Conservation (phyloP, 176 grass and related monocot species). For the Avena eriantha region DNA sequence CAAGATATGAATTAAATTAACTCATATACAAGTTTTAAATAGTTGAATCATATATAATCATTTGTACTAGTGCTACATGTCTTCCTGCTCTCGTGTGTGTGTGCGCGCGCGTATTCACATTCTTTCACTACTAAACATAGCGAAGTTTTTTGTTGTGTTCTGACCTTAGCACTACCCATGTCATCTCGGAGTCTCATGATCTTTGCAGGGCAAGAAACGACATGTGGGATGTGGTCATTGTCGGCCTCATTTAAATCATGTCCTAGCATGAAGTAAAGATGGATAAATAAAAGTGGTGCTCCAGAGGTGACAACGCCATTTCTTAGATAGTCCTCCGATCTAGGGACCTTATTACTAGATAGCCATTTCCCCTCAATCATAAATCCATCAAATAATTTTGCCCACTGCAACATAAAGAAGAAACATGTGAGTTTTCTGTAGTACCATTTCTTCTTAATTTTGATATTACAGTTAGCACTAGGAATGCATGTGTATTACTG, state of each 20-base stretch:
- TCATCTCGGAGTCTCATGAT: slow-evolving; percentile 77
- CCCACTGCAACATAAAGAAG: slow-evolving; percentile 50
- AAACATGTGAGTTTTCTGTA: background rate
- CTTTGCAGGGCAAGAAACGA: slow-evolving; percentile 51
- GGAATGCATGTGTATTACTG: background rate
- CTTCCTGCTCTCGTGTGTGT: no score
- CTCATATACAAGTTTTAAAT: background rate
- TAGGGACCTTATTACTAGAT: slow-evolving; percentile 34
- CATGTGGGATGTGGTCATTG: background rate
- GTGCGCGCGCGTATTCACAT: no score
- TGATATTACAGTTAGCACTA: background rate
- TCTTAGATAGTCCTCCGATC: slow-evolving; percentile 51
- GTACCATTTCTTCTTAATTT: background rate
- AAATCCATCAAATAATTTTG: slow-evolving; percentile 63
- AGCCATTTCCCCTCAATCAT: slow-evolving; percentile 70
- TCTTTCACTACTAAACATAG: no score
- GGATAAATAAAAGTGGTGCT: slow-evolving; percentile 12
- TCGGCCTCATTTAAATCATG: slow-evolving; percentile 11
- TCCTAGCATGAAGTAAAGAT: slow-evolving; percentile 52
- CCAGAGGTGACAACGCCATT: slow-evolving; percentile 60
- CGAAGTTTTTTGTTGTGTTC: background rate
- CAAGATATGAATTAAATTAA: background rate
- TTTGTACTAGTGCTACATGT: no score
- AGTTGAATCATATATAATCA: no score
- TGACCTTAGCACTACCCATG: slow-evolving; percentile 71